Conservation (phyloP, 139 green algal genomes). For the Picochlorum costavermella region DNA sequence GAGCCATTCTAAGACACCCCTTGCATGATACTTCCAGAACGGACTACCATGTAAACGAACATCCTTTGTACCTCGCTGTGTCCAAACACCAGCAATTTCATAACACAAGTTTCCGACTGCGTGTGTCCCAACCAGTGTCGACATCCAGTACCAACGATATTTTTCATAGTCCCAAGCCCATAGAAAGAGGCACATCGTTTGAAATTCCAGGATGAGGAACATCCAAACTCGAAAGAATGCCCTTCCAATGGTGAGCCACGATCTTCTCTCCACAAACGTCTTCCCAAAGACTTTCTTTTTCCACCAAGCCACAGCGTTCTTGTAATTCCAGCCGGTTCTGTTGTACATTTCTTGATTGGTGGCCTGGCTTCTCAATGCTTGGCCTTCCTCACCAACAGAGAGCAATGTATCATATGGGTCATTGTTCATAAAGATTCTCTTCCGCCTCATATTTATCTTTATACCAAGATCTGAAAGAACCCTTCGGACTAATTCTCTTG, state of each 20-base stretch:
- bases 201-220: conserved; percentile 53
- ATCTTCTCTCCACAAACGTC: conserved; percentile 52
- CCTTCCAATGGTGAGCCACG: conserved; percentile 30
- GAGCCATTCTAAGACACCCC: conserved; percentile 33
- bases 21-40: conserved; percentile 27
- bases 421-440: conserved; percentile 7
- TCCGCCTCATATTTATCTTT: conserved; percentile 10
- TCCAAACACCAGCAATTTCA: conserved; percentile 32
- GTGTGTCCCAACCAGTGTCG: conserved; percentile 23
- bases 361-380: conserved; percentile 1
- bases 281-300: conserved; percentile 40
- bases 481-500: conserved; percentile 15
- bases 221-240: conserved; percentile 51
- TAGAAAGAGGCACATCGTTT: conserved; percentile 38
- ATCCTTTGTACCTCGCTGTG: conserved; percentile 24
- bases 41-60: conserved; percentile 22
- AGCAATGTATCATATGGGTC: conserved; percentile 29
- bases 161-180: conserved; percentile 19
- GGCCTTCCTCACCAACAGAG: conserved; percentile 11
- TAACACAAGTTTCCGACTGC: conserved; percentile 21
- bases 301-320: conserved; percentile 8
- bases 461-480: conserved; percentile 23
- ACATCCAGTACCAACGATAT: conserved; percentile 15
- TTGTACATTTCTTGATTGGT: not conserved
- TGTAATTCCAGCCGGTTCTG: conserved; percentile 2